phyloP scores from a whole-genome alignment of 805 yeast genomes.

The Metahyphopichia silvanorum region DNA sequence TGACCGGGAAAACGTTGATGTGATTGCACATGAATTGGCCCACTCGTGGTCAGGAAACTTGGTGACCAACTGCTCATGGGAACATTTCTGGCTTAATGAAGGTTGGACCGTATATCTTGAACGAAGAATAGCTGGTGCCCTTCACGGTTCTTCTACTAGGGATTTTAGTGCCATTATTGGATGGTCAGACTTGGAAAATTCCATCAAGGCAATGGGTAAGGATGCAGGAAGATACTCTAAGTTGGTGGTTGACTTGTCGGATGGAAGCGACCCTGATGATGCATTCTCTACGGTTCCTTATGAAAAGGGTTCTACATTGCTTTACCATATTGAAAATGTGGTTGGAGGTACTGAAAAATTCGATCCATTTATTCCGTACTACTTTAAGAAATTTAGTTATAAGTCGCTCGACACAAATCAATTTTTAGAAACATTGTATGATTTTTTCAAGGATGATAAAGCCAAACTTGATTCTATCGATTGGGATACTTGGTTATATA shows the following conservation, averaged over 20 bases:
- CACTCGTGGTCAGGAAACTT: slow-evolving; percentile 93
- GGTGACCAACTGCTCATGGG: slow-evolving; percentile 89
- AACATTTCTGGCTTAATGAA: slow-evolving; percentile 92
- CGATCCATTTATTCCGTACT: slow-evolving; percentile 77
- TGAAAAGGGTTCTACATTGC: slow-evolving; percentile 82
- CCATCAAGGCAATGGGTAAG: slow-evolving; percentile 64
- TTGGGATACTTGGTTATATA: slow-evolving; percentile 81
- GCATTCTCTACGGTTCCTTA: slow-evolving; percentile 86
- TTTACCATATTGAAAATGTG: slow-evolving; percentile 69
- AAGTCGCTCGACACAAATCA: slow-evolving; percentile 77
- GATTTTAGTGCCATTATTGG: slow-evolving; percentile 85
- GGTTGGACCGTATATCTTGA: slow-evolving; percentile 96
- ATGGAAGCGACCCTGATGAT: slow-evolving; percentile 80
- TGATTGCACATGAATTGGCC: slow-evolving; percentile 88
- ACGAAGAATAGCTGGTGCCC: slow-evolving; percentile 66
- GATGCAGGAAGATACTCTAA: slow-evolving; percentile 50
- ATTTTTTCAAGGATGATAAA: slow-evolving; percentile 49
- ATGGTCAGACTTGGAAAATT: slow-evolving; percentile 74
- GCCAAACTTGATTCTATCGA: slow-evolving; percentile 65
- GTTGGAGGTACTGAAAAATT: slow-evolving; percentile 61
- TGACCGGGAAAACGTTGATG: slow-evolving; percentile 82
- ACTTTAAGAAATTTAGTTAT: slow-evolving; percentile 67
- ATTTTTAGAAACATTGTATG: slow-evolving; percentile 74
- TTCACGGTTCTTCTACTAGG: slow-evolving; percentile 71
- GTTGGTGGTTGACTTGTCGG: slow-evolving; percentile 69